Evolutionary conservation across 495 filamentous ascomycete genomes (phyloP).

Genomic region (Lophium mytilinum): DNA sequence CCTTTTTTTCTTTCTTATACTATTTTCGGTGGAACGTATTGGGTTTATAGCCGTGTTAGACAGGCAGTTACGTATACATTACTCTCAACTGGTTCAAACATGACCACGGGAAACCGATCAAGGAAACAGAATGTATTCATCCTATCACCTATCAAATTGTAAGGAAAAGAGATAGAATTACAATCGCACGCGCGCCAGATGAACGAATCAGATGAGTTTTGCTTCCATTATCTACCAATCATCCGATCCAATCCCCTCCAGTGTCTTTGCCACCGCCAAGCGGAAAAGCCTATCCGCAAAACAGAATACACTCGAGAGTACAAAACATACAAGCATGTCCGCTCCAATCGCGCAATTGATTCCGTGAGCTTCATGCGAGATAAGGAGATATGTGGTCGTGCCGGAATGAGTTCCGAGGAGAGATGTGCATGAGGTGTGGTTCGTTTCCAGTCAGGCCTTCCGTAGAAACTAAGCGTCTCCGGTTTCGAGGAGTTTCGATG

Average conservation of each 20-base stretch:
- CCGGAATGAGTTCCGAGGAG: background rate
- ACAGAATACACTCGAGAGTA: conserved; percentile 20
- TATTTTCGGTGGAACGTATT: too few relatives aligned
- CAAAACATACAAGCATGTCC: conserved; percentile 18
- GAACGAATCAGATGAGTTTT: background rate
- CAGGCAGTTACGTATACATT: too few relatives aligned
- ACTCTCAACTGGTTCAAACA: too few relatives aligned
- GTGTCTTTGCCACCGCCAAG: background rate
- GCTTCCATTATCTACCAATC: conserved; percentile 3
- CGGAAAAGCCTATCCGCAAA: background rate
- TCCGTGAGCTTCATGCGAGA: conserved; percentile 16
- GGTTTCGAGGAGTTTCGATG: background rate
- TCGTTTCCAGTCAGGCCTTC: too few relatives aligned
- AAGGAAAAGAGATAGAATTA: background rate
- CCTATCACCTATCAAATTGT: too few relatives aligned
- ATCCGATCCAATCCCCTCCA: background rate
- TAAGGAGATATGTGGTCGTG: background rate
- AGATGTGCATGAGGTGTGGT: too few relatives aligned
- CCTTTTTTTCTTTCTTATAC: too few relatives aligned
- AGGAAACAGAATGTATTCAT: background rate
- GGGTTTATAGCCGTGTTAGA: too few relatives aligned
- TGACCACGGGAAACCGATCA: too few relatives aligned
- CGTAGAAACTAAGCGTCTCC: background rate
- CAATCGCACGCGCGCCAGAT: conserved; percentile 1
- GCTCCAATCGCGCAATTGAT: conserved; percentile 6